Evolutionary conservation across 805 yeast species (phyloP).

Genomic region (Kregervanrija delftensis): DNA sequence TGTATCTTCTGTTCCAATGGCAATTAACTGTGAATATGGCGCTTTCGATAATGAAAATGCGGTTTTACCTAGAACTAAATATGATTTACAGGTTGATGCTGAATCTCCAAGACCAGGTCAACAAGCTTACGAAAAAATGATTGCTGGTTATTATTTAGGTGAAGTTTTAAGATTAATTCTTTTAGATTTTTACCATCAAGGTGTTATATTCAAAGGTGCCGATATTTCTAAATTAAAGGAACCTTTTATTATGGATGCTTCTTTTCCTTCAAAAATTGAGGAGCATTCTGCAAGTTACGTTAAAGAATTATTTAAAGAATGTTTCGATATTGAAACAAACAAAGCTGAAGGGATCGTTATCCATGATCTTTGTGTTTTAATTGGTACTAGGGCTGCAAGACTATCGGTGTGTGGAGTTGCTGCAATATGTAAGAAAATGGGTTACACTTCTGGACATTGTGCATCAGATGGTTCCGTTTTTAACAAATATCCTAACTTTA

Average conservation of each 20-base stretch:
- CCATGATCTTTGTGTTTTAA: slow-evolving; percentile 75
- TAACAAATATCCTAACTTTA: slow-evolving; percentile 89
- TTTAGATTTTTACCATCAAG: slow-evolving; percentile 60
- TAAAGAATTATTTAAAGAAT: slow-evolving; percentile 52
- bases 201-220: slow-evolving; percentile 64
- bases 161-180: slow-evolving; percentile 79
- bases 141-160: slow-evolving; percentile 93
- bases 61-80: slow-evolving; percentile 83
- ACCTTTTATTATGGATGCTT: slow-evolving; percentile 79
- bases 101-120: slow-evolving; percentile 95
- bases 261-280: slow-evolving; percentile 81
- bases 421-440: slow-evolving; percentile 85
- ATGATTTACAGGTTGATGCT: slow-evolving; percentile 71
- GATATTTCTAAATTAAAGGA: slow-evolving; percentile 54
- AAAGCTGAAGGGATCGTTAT: slow-evolving; percentile 74
- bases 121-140: slow-evolving; percentile 95
- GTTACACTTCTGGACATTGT: slow-evolving; percentile 68
- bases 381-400: slow-evolving; percentile 91
- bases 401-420: slow-evolving; percentile 93
- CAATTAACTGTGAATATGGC: slow-evolving; percentile 97
- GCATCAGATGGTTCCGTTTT: slow-evolving; percentile 97
- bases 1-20: slow-evolving; percentile 64
- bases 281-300: slow-evolving; percentile 80
- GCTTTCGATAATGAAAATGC: slow-evolving; percentile 89
- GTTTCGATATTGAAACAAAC: slow-evolving; percentile 60